A percentile compares a stretch with the other conserved stretches of the same genome.
These are phyloP conservation scores for Balakata baccata DNA, from an alignment of 345 rosid genomes.

Conservation along the genomic window DNA sequence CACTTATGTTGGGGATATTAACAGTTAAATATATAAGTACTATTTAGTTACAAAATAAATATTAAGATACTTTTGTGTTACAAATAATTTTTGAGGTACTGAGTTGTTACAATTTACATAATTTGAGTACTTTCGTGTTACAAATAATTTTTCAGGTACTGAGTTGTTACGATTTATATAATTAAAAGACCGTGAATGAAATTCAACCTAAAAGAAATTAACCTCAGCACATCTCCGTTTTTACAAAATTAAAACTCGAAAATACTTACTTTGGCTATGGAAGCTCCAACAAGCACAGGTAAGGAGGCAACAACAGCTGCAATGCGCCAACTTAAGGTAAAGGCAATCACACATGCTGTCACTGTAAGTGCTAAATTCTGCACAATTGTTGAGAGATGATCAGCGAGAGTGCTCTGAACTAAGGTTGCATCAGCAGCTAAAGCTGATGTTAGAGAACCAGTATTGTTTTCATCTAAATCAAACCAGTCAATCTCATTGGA, in stretches of 20 bases:
- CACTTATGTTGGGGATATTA: no score
- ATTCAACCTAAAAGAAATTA: no score
- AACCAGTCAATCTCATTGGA: slow-evolving; percentile 85
- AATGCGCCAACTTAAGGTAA: slow-evolving; percentile 69
- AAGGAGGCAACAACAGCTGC: slow-evolving; percentile 74
- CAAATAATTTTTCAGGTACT: no score
- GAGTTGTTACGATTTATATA: no score
- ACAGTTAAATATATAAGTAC: no score
- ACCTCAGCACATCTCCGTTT: not conserved
- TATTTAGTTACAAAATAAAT: no score
- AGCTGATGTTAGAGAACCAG: slow-evolving; percentile 59
- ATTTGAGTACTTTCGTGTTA: no score
- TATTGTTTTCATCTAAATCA: slow-evolving; percentile 72
- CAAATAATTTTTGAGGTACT: no score
- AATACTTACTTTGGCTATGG: slow-evolving; percentile 59
- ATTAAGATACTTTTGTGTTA: no score
- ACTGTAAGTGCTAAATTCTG: slow-evolving; percentile 71
- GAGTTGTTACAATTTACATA: no score
- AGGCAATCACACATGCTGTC: slow-evolving; percentile 70
- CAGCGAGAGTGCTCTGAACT: slow-evolving; percentile 75
- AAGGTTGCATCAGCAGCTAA: slow-evolving; percentile 79
- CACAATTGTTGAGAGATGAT: slow-evolving; percentile 70
- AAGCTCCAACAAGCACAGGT: slow-evolving; percentile 74
- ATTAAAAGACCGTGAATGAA: no score
- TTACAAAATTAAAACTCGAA: not conserved